Evolutionary conservation across 371 early-diverging fungal species (phyloP).

Genomic region (Dinochytrium kinnereticum): DNA sequence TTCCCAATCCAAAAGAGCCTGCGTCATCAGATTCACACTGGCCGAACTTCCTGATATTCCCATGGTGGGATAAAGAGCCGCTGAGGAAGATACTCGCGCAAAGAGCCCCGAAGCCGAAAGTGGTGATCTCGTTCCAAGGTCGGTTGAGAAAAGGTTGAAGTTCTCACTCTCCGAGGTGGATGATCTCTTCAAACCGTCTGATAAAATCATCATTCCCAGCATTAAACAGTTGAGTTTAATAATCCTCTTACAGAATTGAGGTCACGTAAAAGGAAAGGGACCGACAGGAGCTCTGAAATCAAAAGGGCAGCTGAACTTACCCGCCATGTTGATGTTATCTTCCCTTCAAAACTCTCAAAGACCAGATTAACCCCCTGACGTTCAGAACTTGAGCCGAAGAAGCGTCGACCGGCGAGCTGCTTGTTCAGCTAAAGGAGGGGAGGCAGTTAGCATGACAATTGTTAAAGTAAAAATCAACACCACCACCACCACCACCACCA

Average conservation of each 20-base stretch:
- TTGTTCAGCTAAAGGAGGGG: too few relatives aligned
- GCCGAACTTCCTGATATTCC: slow-evolving; percentile 5
- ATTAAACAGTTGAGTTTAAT: background rate
- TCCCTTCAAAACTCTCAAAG: too few relatives aligned
- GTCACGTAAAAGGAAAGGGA: too few relatives aligned
- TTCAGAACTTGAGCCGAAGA: too few relatives aligned
- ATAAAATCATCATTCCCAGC: background rate
- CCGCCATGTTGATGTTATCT: too few relatives aligned
- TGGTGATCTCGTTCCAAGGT: background rate
- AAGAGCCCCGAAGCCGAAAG: background rate
- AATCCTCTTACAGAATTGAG: background rate
- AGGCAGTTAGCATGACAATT: too few relatives aligned
- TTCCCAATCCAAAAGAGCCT: slow-evolving; percentile 19
- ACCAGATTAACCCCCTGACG: too few relatives aligned
- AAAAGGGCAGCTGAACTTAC: too few relatives aligned
- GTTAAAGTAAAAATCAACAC: too few relatives aligned
- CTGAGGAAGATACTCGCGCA: background rate
- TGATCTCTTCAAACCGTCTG: background rate
- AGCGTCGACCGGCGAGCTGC: too few relatives aligned
- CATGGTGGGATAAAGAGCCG: background rate
- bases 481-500: too few relatives aligned
- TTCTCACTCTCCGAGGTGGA: slow-evolving; percentile 2
- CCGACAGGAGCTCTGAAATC: too few relatives aligned
- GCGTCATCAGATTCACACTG: slow-evolving; percentile 15
- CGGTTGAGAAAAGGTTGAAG: slow-evolving; percentile 13